Base-by-base conservation (phyloP, 2,329 filamentous ascomycete genomes). In the Alternaria conjuncta region DNA sequence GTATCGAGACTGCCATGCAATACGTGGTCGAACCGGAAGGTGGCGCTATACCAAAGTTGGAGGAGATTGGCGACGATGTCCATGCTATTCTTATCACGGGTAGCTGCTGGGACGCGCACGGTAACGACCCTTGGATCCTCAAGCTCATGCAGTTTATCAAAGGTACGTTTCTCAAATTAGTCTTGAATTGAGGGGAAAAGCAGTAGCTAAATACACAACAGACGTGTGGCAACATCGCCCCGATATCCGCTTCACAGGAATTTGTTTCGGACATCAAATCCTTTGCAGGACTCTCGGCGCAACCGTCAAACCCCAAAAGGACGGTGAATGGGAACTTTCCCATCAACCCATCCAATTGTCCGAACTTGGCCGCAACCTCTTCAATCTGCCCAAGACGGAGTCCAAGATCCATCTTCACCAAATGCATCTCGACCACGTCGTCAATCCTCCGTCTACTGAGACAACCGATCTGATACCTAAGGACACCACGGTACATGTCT, bases 1-100 rank as follows among this genome's bases (percentile, higher is more conserved):
- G 83, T 6, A 82, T 89, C 25, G 84, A 87, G 70, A 87, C 86
- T 2, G 82, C 84, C 23, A 85, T 86, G 72, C 79, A 84, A 41
- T 88, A 86, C 67, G 82, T 89, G 6, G 85, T 89, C 77, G 75
- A 78, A 49, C 72, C 71, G 11, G 66, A 75, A 7, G 75, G 75
- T 7, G 75, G 75, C 12, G 60, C 79, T 10, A 82, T 87, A 18
- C 85, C 86, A 0, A 78, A 76, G 4, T 75, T 78, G 2, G 77
- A 83, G 3, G 85, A 87, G 6, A 84, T 88, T 4, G 78, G 82
- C 2, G 70, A 79, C 5, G 75, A 80, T 11, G 75, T 82, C 20
- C 76, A 82, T 60, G 82, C 82, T 0, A 81, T 85, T 2, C 66
- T 84, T 10, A 83, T 84, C 50, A 84, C 82, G 0, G 82, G 83